Base-by-base conservation (phyloP, 371 early-diverging fungal genomes). In the Syncephalastrum contaminatum region DNA sequence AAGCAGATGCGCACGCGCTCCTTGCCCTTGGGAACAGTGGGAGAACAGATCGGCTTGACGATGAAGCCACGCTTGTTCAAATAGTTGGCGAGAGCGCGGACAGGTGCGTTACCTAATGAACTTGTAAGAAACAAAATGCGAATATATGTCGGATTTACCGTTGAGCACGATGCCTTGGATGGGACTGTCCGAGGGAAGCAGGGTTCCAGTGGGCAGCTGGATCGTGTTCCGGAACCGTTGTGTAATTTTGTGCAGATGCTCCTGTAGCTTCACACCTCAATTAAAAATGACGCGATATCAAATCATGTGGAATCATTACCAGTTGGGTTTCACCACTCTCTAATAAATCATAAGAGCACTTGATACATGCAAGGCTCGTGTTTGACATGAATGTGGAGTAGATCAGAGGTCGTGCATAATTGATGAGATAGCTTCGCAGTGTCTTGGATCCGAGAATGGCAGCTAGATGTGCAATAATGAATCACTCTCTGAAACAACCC, bases 1-100 rank as follows among this genome's bases (percentile, higher is more conserved):
- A 93, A 59, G 61, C 93, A 93, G 21, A 93, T 86, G 6, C 93
- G 75, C 14, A 93, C 80, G 10, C 93, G 81, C 58, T 93, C 93
- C 46, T 80, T 71, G 4, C 93, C 93, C 46, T 71, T 77, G 1
- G 91, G 89, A 1, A 93, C 93, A 2, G 92, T 91, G 2, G 93
- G 93, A 3, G 85, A 87, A 15, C 89, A 77, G 40, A 93, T 91
- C 0, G 93, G 88, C 39, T 88, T 83, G 20, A 90, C 90, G 55
- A 85, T 88, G 24, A 86, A 83, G 0, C 88, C 88, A 6, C 70
- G 66, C 0, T 54, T 25, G 58, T 84, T 87, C 16, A 93, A 67
- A 42, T 75, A 64, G 12, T 62, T 63, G 41, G 87, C 80, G n/a
- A 91, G 72, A 1, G 72, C 72, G 52, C 83, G 73, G 10, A 84